Conservation (phyloP, 805 yeast genomes). For the Candida koratica region DNA sequence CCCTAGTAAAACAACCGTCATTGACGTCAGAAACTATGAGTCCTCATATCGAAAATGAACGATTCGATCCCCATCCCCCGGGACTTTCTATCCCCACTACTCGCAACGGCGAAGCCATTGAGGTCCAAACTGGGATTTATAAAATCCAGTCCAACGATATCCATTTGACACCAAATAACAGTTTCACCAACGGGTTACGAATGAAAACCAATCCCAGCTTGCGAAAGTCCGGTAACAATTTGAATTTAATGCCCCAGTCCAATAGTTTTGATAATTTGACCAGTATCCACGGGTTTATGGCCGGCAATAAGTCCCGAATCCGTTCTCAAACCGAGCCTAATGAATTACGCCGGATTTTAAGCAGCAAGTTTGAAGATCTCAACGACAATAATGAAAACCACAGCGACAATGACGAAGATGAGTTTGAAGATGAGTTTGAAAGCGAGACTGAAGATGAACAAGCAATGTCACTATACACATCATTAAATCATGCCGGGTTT, state of each 20-base stretch:
- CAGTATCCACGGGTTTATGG: conserved; percentile 12
- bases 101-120: conserved; percentile 72
- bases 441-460: conserved; percentile 59
- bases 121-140: conserved; percentile 35
- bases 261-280: conserved; percentile 14
- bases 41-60: not conserved
- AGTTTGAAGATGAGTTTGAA: conserved; percentile 22
- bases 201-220: conserved; percentile 27
- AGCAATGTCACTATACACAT: conserved; percentile 63
- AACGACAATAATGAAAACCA: conserved; percentile 4
- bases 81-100: conserved; percentile 78
- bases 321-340: conserved; percentile 11
- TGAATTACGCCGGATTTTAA: conserved; percentile 9
- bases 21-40: not conserved
- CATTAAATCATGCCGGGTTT: conserved; percentile 37
- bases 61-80: conserved; percentile 31
- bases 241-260: conserved; percentile 8
- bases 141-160: conserved; percentile 9
- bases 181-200: conserved; percentile 19
- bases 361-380: conserved; percentile 10
- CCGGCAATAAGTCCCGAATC: conserved; percentile 11
- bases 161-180: not conserved
- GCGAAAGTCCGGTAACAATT: conserved; percentile 10
- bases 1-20: not conserved
- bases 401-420: conserved; percentile 14